Evolutionary conservation across 2,329 filamentous ascomycete genomes (phyloP), one percentile per base, ranked within the genome.

Genomic region (Grosmannia clavigera): DNA sequence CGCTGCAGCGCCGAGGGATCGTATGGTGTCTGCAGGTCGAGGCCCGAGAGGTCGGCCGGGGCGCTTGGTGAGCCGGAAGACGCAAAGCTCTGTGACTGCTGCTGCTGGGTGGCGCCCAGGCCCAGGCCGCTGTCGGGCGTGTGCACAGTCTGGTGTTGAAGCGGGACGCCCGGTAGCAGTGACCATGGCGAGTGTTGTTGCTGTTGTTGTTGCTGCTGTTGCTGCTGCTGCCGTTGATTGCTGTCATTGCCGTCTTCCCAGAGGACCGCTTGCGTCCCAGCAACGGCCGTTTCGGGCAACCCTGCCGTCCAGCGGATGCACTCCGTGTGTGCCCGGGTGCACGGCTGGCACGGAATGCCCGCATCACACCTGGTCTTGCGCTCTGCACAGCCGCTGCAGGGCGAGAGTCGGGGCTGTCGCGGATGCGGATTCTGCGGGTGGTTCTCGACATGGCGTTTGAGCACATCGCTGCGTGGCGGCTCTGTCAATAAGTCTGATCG

Each of bases 371-470:
- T 29, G 5, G 27, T 22, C 46, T 53, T 51, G 5, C 58, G 43
- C 33, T 51, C 54, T 10, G 46, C 33, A 40, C 58, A 56, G 27
- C 16, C 19, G 6, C 19, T 33, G 54, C 50, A 54, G 11, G 55
- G 48, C 25, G 55, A 29, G 19, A 50, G 25, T 5, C 48, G 48
- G 3, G 55, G 59, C 48, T 53, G 59, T 5, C 59, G 55, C 3
- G 59, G 38, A 10, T 57, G 48, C 11, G 55, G 50, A 38, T 58
- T 58, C n/a, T 50, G 55, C 5, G 59, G 59, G 6, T 60, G 59
- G 54, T 60, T 57, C 48, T 58, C 55, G 3, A 60, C 6, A 29
- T 60, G 59, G 27, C 59, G 59, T 14, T 58, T 57, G 22, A 60
- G 59, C 16, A 60, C 59, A 50, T 60, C 59, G 38, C 59, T 60